phyloP scores from a whole-genome alignment of 768 basidiomycete genomes.

The Kondoa subrosea region DNA sequence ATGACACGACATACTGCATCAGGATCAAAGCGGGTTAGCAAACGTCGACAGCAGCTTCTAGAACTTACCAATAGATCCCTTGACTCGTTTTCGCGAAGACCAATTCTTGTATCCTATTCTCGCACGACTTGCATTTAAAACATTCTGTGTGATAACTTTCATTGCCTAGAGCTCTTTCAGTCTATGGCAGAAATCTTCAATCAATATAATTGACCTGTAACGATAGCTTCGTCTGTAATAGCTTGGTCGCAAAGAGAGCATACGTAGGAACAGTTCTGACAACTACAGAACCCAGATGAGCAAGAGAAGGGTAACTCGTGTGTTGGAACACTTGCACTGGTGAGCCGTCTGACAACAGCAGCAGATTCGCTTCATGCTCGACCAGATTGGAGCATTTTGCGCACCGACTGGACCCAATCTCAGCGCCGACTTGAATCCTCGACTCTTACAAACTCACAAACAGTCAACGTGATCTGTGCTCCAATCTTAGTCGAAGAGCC shows the following conservation, averaged over 20 bases:
- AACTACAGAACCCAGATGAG: conserved; percentile 29
- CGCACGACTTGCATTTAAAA: conserved; percentile 93
- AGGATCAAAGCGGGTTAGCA: neutral
- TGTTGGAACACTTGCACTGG: conserved; percentile 42
- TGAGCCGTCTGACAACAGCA: conserved; percentile 90
- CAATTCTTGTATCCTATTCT: conserved; percentile 85
- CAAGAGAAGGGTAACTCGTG: conserved; percentile 29
- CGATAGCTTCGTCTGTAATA: conserved; percentile 96
- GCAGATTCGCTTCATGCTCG: conserved; percentile 87
- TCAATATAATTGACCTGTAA: conserved; percentile 46
- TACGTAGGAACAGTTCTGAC: conserved; percentile 78
- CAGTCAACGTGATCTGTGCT: neutral
- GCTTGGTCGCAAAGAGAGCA: conserved; percentile 88
- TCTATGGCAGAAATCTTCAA: neutral
- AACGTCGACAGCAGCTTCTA: neutral
- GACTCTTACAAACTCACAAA: conserved; percentile 9
- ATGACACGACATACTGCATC: conserved; percentile 64
- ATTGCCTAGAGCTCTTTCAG: conserved; percentile 39
- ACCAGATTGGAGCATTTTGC: conserved; percentile 86
- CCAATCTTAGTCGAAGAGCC: neutral
- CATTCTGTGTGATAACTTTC: conserved; percentile 97
- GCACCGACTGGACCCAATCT: conserved; percentile 42
- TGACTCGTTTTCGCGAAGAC: conserved; percentile 97
- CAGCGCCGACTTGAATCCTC: neutral
- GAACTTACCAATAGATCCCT: conserved; percentile 69